These are phyloP conservation scores for Bretschneidera sinensis DNA, from an alignment of 345 rosid genomes.

Conservation along the genomic window DNA sequence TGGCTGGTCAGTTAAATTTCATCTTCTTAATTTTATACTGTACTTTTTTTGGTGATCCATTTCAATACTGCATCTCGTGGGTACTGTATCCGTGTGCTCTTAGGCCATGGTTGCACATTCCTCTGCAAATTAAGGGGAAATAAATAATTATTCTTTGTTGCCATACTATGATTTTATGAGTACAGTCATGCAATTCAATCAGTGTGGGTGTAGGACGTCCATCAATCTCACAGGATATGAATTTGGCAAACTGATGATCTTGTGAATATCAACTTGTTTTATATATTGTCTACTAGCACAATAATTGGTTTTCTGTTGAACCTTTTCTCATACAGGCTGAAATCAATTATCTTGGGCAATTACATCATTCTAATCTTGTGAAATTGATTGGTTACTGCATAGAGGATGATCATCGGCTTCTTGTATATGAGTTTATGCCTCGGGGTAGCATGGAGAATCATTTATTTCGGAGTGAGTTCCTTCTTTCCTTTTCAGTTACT, in stretches of 20 bases:
- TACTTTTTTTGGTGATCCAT: neutral
- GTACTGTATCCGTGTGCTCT: too few species aligned
- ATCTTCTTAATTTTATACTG: slow-evolving; percentile 1
- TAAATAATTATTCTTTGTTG: neutral
- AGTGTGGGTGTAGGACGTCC: neutral
- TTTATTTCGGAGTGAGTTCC: slow-evolving; percentile 60
- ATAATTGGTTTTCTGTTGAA: neutral
- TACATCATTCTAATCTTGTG: slow-evolving; percentile 68
- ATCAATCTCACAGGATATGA: neutral
- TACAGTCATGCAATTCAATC: neutral
- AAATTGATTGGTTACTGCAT: slow-evolving; percentile 70
- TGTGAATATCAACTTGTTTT: neutral
- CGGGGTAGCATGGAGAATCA: slow-evolving; percentile 82
- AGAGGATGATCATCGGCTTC: slow-evolving; percentile 70
- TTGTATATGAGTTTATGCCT: slow-evolving; percentile 71
- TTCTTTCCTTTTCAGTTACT: slow-evolving; percentile 1
- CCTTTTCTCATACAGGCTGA: slow-evolving; percentile 43
- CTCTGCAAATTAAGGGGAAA: too few species aligned
- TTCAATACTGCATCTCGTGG: too few species aligned
- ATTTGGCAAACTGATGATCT: neutral
- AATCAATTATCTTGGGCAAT: slow-evolving; percentile 65
- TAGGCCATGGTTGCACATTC: slow-evolving; percentile 15
- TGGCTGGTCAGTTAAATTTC: slow-evolving; percentile 67
- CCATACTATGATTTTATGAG: neutral
- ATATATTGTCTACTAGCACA: neutral